Evolutionary conservation across 352 stramenopile species (phyloP).

Genomic region (Globisporangium polare): DNA sequence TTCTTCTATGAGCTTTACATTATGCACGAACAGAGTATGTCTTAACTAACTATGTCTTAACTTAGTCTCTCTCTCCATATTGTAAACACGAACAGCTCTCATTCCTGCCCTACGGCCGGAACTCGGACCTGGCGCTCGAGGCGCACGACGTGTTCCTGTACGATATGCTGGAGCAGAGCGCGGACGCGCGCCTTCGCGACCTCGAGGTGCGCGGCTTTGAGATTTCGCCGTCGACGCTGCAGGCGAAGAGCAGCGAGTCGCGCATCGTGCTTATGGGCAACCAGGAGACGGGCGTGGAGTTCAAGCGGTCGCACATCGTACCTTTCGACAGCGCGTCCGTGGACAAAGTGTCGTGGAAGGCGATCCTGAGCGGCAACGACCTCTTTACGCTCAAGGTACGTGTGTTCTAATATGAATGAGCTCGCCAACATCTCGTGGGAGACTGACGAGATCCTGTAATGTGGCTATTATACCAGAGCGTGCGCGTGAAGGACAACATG

Average conservation of each 20-base stretch:
- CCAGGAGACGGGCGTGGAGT: constrained; percentile 12
- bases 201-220: constrained; percentile 1
- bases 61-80: too few relatives aligned
- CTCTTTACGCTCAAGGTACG: constrained; percentile 6
- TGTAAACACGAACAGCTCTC: constrained; percentile 4
- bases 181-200: not conserved
- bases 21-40: not conserved
- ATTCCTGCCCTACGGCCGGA: constrained; percentile 5
- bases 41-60: not conserved
- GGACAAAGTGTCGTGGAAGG: constrained; percentile 9
- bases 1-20: not conserved
- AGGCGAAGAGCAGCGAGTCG: constrained; percentile 1
- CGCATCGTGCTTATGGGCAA: constrained; percentile 9
- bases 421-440: too few relatives aligned
- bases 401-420: too few relatives aligned
- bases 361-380: constrained; percentile 2
- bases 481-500: constrained; percentile 1
- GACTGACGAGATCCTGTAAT: too few relatives aligned
- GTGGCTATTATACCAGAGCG: too few relatives aligned
- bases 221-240: not conserved
- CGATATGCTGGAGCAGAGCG: constrained; percentile 10
- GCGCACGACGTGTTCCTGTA: constrained; percentile 11
- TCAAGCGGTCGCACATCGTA: constrained; percentile 6
- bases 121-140: constrained; percentile 5
- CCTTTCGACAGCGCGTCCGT: constrained; percentile 9